These are phyloP conservation scores for Licmophora abbreviata DNA, from an alignment of 108 stramenopile species.

Conservation along the genomic window DNA sequence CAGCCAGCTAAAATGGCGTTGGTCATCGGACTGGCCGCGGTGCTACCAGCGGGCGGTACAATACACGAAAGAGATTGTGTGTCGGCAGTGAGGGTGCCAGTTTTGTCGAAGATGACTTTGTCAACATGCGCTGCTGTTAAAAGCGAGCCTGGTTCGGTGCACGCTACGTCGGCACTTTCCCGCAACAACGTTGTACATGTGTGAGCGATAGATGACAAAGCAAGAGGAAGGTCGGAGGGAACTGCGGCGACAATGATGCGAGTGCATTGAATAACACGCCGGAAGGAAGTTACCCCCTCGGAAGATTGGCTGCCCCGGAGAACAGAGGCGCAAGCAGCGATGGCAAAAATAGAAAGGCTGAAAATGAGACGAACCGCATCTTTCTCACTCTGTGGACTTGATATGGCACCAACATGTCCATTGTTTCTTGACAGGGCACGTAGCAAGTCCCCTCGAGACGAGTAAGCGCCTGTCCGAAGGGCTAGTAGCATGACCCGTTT, in stretches of 20 bases:
- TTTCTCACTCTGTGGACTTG: slow-evolving; percentile 27
- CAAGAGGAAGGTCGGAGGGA: slow-evolving; percentile 50
- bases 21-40: slow-evolving; percentile 9
- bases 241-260: slow-evolving; percentile 45
- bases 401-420: slow-evolving; percentile 33
- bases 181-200: slow-evolving; percentile 33
- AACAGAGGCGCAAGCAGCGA: slow-evolving; percentile 29
- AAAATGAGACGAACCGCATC: slow-evolving; percentile 45
- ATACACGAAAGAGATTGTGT: slow-evolving; percentile 37
- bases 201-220: slow-evolving; percentile 27
- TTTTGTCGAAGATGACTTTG: slow-evolving; percentile 84
- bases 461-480: slow-evolving; percentile 81
- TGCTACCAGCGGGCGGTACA: slow-evolving; percentile 8
- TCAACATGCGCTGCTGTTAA: slow-evolving; percentile 36
- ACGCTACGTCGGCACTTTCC: slow-evolving; percentile 46
- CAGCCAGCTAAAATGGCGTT: slow-evolving; percentile 59
- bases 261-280: slow-evolving; percentile 46
- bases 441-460: slow-evolving; percentile 77
- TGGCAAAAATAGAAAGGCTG: slow-evolving; percentile 28
- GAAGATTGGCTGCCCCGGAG: slow-evolving; percentile 6
- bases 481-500: slow-evolving; percentile 20
- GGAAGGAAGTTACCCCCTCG: slow-evolving; percentile 28
- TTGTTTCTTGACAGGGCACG: slow-evolving; percentile 30
- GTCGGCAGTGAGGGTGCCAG: slow-evolving; percentile 77
- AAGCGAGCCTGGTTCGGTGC: slow-evolving; percentile 52